Evolutionary conservation across 1,284 basidiomycete species (phyloP).

Genomic region (Polyporus tsugae): DNA sequence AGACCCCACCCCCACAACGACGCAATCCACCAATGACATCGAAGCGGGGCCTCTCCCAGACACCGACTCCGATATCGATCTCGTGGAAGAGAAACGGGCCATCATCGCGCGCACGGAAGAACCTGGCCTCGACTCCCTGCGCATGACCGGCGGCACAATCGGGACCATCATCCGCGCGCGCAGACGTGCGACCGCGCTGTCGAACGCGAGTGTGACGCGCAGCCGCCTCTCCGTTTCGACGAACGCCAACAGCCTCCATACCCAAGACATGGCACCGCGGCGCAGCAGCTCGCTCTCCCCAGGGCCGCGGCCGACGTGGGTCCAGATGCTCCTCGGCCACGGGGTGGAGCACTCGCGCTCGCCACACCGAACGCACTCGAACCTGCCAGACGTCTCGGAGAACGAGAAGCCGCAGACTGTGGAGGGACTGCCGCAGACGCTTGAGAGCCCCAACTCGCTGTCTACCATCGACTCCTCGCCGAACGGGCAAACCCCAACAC

Average conservation of each 20-base stretch:
- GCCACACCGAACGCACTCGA: constrained; percentile 4
- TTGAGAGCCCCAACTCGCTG: constrained; percentile 24
- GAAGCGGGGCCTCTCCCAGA: constrained; percentile 23
- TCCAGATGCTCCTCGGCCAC: constrained; percentile 22
- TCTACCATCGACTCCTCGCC: background rate
- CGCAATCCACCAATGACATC: constrained; percentile 26
- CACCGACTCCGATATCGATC: constrained; percentile 31
- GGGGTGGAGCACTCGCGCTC: constrained; percentile 16
- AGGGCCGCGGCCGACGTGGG: constrained; percentile 21
- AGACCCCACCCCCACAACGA: constrained; percentile 20
- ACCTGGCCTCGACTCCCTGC: constrained; percentile 40
- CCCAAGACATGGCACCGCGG: constrained; percentile 12
- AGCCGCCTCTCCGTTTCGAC: constrained; percentile 25
- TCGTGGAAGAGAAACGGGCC: constrained; percentile 32
- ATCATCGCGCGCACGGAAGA: constrained; percentile 41
- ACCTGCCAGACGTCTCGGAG: constrained; percentile 22
- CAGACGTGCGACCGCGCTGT: constrained; percentile 37
- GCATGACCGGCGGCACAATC: constrained; percentile 39
- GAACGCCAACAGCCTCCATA: constrained; percentile 24
- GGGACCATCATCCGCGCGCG: constrained; percentile 41
- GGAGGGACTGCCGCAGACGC: constrained; percentile 18
- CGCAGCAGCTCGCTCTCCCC: constrained; percentile 28
- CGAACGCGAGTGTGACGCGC: constrained; percentile 33
- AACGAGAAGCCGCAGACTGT: constrained; percentile 17
- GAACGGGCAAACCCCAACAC: constrained; percentile 1